Evolutionary conservation across 2,329 filamentous ascomycete genomes (phyloP).

Genomic region (Cladosporium austrohemisphaericum): DNA sequence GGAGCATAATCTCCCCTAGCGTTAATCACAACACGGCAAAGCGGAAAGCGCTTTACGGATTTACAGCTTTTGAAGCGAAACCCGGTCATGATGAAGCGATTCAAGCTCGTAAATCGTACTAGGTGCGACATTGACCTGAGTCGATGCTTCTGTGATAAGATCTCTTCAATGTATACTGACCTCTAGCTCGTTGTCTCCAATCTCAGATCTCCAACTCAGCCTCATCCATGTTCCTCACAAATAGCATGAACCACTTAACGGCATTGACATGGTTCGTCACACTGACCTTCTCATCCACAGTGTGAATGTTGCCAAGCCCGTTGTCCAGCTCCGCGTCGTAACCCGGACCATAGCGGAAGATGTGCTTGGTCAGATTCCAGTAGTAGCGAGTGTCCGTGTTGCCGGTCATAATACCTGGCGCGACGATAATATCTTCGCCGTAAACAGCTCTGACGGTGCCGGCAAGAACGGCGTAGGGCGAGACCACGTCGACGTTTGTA

Average conservation of each 20-base stretch:
- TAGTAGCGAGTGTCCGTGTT: constrained; percentile 36
- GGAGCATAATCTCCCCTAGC: no score
- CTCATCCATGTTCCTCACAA: constrained; percentile 45
- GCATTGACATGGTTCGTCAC: constrained; percentile 43
- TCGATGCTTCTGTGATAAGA: no score
- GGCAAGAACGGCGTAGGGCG: constrained; percentile 34
- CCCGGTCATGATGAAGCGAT: no score
- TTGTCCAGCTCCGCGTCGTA: constrained; percentile 29
- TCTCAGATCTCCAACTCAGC: constrained; percentile 30
- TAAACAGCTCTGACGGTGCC: constrained; percentile 44
- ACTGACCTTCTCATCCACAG: constrained; percentile 32
- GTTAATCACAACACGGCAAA: no score
- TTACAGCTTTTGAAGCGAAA: no score
- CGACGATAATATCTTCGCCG: constrained; percentile 38
- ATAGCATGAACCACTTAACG: constrained; percentile 42
- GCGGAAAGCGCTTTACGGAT: no score
- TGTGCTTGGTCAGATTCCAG: constrained; percentile 35
- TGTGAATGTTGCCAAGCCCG: constrained; percentile 33
- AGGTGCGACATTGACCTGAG: no score
- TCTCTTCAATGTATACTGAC: no score
- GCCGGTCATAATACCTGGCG: constrained; percentile 36
- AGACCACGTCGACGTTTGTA: constrained; percentile 33
- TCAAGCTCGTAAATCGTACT: no score
- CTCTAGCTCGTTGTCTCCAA: background rate
- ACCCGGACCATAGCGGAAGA: constrained; percentile 36